Evolutionary conservation across 345 rosid species (phyloP), one percentile per base, ranked within the genome.

Genomic region (Dimocarpus longan): DNA sequence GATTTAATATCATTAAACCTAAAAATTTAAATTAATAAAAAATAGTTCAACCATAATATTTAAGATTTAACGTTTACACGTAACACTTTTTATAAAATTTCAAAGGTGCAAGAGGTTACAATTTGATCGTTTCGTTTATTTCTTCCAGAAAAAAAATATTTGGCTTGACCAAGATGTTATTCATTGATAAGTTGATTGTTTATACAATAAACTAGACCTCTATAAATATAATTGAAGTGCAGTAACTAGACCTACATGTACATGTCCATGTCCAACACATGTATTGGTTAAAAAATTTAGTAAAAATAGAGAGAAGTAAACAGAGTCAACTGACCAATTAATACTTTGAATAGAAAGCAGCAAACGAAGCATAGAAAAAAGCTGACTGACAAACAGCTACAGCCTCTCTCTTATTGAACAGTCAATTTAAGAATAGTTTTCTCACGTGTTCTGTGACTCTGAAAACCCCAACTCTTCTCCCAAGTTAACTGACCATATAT

Each of bases 301-400:
- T 50, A 3, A n/a, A 76, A 52, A 5, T 52, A 4, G 0, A 16
- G 10, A 0, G 22, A 50, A 66, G 2, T 37, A 76, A 52, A 52
- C 15, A 32, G 78, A 76, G 79, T 76, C 79, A 76, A 66, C 78
- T 37, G 78, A 18, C 60, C 56, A 3, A 32, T 32, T 32, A 74
- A 24, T 63, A 43, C 44, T 44, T 44, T 3, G 15, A 43, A 62
- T 43, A 43, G 64, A 13, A 71, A n/a, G 15, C 19, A 73, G 64
- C n/a, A 37, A 56, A 9, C 43, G 74, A 48, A n/a, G 16, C 28
- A 10, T 11, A 39, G 66, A 16, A 8, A 8, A 52, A 71, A 19
- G 10, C 5, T 13, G 66, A 57, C 50, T 56, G 76, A 57, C 76
- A 56, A 56, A 72, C 48, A 56, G 65, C 18, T 19, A 19, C 44